These are phyloP conservation scores for Trichophyton rubrum DNA, from an alignment of 2,329 filamentous ascomycete species.

Conservation along the genomic window DNA sequence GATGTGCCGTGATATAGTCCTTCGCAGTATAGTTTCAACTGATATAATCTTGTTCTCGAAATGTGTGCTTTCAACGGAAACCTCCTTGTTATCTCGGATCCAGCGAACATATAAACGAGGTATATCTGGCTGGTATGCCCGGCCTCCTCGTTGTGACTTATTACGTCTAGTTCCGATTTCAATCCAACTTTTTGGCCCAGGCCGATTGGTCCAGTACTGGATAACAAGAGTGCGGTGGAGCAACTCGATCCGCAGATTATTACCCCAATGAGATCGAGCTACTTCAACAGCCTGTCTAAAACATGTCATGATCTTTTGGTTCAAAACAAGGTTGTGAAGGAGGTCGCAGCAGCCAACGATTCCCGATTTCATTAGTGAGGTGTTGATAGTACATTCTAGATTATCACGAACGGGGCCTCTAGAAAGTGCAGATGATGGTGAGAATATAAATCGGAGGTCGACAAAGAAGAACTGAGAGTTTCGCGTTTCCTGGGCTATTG, in stretches of 20 bases:
- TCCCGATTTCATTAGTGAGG: constrained; percentile 55
- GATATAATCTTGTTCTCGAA: constrained; percentile 58
- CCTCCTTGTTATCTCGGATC: constrained; percentile 71
- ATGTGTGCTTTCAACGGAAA: constrained; percentile 52
- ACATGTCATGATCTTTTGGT: constrained; percentile 77
- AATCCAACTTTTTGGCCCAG: constrained; percentile 73
- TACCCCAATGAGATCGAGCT: constrained; percentile 59
- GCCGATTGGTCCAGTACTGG: constrained; percentile 74
- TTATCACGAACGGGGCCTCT: constrained; percentile 49
- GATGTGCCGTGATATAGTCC: constrained; percentile 62
- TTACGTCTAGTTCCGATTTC: constrained; percentile 67
- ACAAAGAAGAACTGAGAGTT: constrained; percentile 86
- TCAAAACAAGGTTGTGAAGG: constrained; percentile 76
- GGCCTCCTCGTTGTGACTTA: constrained; percentile 26
- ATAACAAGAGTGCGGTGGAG: constrained; percentile 72
- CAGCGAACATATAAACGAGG: constrained; percentile 47
- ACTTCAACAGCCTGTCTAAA: constrained; percentile 64
- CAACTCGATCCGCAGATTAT: constrained; percentile 62
- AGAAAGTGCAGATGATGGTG: constrained; percentile 54
- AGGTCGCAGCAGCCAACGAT: constrained; percentile 71
- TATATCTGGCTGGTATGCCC: constrained; percentile 19
- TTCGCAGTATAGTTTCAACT: constrained; percentile 59
- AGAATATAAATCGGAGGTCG: constrained; percentile 75
- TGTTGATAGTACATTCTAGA: constrained; percentile 62
- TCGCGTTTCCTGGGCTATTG: constrained; percentile 74